Evolutionary conservation across 768 basidiomycete species (phyloP), one percentile per base, ranked within the genome.

Genomic region (Steccherinum ochraceum): DNA sequence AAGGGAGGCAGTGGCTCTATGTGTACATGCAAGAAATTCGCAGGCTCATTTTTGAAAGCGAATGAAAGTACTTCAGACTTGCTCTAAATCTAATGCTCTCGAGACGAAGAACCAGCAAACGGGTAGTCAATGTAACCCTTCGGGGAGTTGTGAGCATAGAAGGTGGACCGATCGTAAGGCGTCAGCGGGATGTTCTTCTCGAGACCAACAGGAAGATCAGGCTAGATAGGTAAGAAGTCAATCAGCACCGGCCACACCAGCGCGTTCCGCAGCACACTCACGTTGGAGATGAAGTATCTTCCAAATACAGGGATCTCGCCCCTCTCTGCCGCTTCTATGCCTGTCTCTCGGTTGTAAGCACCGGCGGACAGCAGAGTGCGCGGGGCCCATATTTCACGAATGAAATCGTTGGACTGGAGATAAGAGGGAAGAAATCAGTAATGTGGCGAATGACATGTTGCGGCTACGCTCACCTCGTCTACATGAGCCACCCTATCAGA

Each of bases 301-400:
- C 55, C 48, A 19, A 51, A 47, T 4, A 45, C 55, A 24, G 50
- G 40, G 25, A 53, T 35, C 21, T 53, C 49, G 13, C 52, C 49
- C 18, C 35, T 53, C 42, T 51, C 42, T 16, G 61, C 62, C 19
- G 43, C 51, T 18, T 56, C 24, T 23, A 52, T 19, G 18, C 60
- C 62, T 5, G 46, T 55, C 25, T 58, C 45, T 4, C 55, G 56
- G 3, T 40, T 53, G 49, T 63, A 61, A 11, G 57, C 64, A 16
- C 60, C 62, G 16, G 61, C 58, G 30, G 48, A 46, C 39, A 66
- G 55, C 23, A 64, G 53, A 25, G 53, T 49, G 26, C 54, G 43
- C 18, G 48, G 52, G 2, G 19, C 18, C 57, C 54, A 58, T 10
- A 64, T 71, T 70, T 48, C 48, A 5, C 54, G 44, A 3, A 58